Evolutionary conservation across 1,284 basidiomycete species (phyloP), one percentile per base, ranked within the genome.

Genomic region (Ustilago bromivora): DNA sequence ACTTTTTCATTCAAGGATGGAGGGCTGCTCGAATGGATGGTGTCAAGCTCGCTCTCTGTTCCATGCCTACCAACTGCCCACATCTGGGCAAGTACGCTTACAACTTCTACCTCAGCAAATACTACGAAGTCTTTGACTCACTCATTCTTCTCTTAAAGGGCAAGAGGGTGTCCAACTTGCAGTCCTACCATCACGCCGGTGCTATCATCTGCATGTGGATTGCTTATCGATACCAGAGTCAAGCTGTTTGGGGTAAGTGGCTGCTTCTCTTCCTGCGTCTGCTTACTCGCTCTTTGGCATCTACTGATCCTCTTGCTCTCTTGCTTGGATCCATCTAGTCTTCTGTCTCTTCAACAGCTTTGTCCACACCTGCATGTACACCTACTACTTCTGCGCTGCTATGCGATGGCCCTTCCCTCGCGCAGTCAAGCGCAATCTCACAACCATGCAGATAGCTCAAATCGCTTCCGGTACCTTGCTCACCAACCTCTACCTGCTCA

Each of bases 191-290:
- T 56, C 81, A 82, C 38, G 81, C 84, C 8, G 83, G 85, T 13
- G 85, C 85, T 6, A 82, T 87, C 70, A 69, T 85, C 57, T 82
- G 79, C 76, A 86, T 87, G 83, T 86, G 83, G 81, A 76, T 84
- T 53, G 86, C 80, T 6, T 79, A 80, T 59, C 77, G 85, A 23
- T 84, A 84, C 23, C 80, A 82, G 65, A 68, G 68, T 28, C 74
- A 78, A 56, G 67, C 81, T 10, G 76, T 83, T 32, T 83, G 81
- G 81, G 75, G 75, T 74, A 62, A 61, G 71, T 56, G 4, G 5
- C 5, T 23, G 4, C 10, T 43, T 32, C 11, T 3, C 32, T 15
- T 34, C 19, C n/a, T 9, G 15, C 19, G 1, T 7, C 43, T 9
- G n/a, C 7, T 28, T 28, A 28, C 23, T 3, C 3, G 23, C 36